These are phyloP conservation scores for Globisporangium middletonii DNA, from an alignment of 352 stramenopile genomes.

Conservation along the genomic window DNA sequence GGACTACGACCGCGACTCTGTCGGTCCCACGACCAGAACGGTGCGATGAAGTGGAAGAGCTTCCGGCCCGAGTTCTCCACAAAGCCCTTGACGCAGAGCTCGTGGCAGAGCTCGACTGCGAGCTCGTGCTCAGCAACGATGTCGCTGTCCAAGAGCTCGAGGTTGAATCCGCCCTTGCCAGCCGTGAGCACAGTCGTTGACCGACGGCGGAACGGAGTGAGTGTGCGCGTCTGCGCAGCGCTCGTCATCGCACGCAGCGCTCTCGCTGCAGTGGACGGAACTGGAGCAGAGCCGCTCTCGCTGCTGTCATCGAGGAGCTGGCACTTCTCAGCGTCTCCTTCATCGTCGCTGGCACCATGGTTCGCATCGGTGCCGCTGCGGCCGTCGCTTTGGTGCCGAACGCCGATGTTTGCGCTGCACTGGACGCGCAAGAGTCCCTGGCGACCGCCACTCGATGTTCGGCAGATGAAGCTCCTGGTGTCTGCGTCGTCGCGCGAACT, in stretches of 20 bases:
- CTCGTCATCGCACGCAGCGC: background rate
- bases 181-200: constrained; percentile 3
- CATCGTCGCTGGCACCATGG: background rate
- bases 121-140: constrained; percentile 49
- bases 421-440: constrained; percentile 24
- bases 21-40: constrained; percentile 42
- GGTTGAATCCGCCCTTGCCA: constrained; percentile 5
- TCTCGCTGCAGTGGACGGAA: too few relatives aligned
- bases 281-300: background rate
- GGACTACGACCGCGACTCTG: background rate
- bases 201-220: constrained; percentile 9
- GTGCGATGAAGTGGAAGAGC: constrained; percentile 63
- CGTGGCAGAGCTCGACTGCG: constrained; percentile 59
- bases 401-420: constrained; percentile 9
- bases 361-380: background rate
- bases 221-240: background rate
- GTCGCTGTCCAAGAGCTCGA: constrained; percentile 19
- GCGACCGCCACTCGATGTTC: constrained; percentile 12
- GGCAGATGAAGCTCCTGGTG: constrained; percentile 26
- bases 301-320: constrained; percentile 6
- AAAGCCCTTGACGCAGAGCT: constrained; percentile 69
- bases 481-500: constrained; percentile 6
- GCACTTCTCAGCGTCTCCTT: constrained; percentile 3
- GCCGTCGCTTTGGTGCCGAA: background rate
- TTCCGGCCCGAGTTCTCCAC: constrained; percentile 51